These are phyloP conservation scores for Penicillium sp. DNA, from an alignment of 2,329 filamentous ascomycete genomes.

Conservation along the genomic window DNA sequence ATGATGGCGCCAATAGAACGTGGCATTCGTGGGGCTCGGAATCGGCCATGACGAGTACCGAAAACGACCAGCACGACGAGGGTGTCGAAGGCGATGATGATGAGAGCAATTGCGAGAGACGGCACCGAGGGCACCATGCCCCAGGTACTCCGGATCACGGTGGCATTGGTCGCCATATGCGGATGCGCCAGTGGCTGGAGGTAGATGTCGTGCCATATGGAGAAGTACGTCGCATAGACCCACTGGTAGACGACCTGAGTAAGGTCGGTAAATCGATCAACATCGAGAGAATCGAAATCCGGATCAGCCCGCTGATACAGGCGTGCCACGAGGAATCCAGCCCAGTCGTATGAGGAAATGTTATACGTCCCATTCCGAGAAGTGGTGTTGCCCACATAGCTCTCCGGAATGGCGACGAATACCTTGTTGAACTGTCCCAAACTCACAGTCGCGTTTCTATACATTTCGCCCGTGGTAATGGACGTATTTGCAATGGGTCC, in stretches of 20 bases:
- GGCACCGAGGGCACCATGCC: slow-evolving; percentile 33
- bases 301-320: slow-evolving; percentile 32
- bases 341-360: slow-evolving; percentile 38
- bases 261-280: slow-evolving; percentile 22
- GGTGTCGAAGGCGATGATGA: slow-evolving; percentile 35
- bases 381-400: slow-evolving; percentile 30
- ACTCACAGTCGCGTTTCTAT: slow-evolving; percentile 36
- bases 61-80: slow-evolving; percentile 36
- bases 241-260: slow-evolving; percentile 36
- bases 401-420: slow-evolving; percentile 38
- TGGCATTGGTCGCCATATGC: slow-evolving; percentile 25
- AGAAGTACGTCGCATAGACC: slow-evolving; percentile 40
- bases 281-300: slow-evolving; percentile 28
- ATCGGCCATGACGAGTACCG: slow-evolving; percentile 34
- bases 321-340: slow-evolving; percentile 36
- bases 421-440: slow-evolving; percentile 40
- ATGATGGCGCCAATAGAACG: slow-evolving; percentile 37
- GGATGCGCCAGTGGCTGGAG: slow-evolving; percentile 27
- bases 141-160: slow-evolving; percentile 34
- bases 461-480: slow-evolving; percentile 30
- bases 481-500: slow-evolving; percentile 18
- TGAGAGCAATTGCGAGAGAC: slow-evolving; percentile 29
- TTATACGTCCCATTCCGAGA: slow-evolving; percentile 27
- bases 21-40: slow-evolving; percentile 35
- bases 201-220: slow-evolving; percentile 36